A percentile compares a stretch with the other conserved stretches of the same genome.
Conservation (phyloP, 2,329 filamentous ascomycete species). For the Didymellaceae sp. region DNA sequence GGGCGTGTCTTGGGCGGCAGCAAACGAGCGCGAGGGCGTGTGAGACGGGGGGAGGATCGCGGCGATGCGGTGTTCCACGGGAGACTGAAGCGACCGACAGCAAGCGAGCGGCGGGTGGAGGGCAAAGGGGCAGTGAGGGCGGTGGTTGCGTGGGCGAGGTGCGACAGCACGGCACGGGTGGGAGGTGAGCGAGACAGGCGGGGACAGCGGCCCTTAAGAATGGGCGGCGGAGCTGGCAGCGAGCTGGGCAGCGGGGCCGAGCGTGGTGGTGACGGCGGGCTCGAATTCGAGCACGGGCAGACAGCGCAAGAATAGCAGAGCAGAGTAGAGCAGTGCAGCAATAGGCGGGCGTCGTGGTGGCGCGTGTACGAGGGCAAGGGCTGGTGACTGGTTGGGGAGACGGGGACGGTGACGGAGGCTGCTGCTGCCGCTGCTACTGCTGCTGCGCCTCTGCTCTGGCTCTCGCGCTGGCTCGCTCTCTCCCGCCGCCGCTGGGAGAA, state of each 20-base stretch:
- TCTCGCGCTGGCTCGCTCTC: too few relatives aligned
- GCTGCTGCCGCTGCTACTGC: too few relatives aligned
- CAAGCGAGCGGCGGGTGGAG: constrained; percentile 18
- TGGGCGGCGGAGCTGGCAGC: constrained; percentile 3
- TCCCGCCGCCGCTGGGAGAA: neutral
- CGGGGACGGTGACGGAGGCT: neutral
- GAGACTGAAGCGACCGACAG: constrained; percentile 21
- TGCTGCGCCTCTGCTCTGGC: neutral
- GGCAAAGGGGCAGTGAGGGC: constrained; percentile 1
- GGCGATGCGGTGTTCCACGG: constrained; percentile 4
- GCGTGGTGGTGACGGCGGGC: neutral
- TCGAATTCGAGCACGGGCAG: neutral
- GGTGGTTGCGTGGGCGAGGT: constrained; percentile 1
- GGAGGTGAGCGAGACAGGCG: constrained; percentile 9
- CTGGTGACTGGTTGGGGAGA: neutral
- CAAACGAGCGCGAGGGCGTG: neutral
- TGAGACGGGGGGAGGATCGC: neutral
- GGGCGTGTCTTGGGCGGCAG: neutral
- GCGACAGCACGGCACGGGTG: constrained; percentile 2
- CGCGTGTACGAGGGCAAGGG: neutral
- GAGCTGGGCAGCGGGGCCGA: constrained; percentile 2
- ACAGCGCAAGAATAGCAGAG: constrained; percentile 2
- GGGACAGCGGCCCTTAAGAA: constrained; percentile 6
- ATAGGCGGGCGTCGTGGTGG: neutral
- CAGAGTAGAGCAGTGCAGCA: too few relatives aligned